Conservation (phyloP, 2,329 filamentous ascomycete genomes). For the Biscogniauxia sp. region DNA sequence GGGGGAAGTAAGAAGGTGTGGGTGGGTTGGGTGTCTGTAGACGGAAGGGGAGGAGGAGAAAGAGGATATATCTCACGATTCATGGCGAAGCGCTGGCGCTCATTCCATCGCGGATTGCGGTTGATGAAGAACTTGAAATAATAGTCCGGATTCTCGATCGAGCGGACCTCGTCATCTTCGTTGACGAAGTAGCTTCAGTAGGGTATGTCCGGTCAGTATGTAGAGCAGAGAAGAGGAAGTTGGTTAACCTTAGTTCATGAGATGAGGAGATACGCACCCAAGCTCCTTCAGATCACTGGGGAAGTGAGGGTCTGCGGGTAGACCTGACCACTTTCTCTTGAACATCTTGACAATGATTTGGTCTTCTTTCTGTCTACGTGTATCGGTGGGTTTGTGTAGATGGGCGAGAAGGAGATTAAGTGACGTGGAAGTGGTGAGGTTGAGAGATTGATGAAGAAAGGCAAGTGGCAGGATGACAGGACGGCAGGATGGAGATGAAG, state of each 20-base stretch:
- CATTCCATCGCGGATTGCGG: conserved; percentile 74
- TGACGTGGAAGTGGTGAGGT: not conserved
- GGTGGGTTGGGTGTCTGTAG: no score
- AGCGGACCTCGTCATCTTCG: conserved; percentile 70
- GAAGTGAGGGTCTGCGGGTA: conserved; percentile 70
- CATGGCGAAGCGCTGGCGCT: conserved; percentile 70
- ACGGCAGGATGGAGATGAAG: not conserved
- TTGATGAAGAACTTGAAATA: conserved; percentile 74
- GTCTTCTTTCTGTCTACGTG: conserved; percentile 1
- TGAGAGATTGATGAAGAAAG: not conserved
- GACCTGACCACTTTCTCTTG: conserved; percentile 62
- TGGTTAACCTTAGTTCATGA: no score
- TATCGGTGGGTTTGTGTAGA: not conserved
- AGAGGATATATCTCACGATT: conserved; percentile 53
- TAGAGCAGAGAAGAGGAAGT: not conserved
- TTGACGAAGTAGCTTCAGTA: conserved; percentile 72
- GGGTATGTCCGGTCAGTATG: conserved; percentile 1
- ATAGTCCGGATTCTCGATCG: conserved; percentile 61
- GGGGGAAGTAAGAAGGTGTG: no score
- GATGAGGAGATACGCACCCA: conserved; percentile 55
- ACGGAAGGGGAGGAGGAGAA: not conserved
- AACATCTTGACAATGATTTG: conserved; percentile 61
- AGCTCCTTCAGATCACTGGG: conserved; percentile 64
- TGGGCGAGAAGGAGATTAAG: not conserved
- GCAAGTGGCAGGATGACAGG: no score